Conservation (phyloP, 306 rosid genomes). For the Sicyos edulis region DNA sequence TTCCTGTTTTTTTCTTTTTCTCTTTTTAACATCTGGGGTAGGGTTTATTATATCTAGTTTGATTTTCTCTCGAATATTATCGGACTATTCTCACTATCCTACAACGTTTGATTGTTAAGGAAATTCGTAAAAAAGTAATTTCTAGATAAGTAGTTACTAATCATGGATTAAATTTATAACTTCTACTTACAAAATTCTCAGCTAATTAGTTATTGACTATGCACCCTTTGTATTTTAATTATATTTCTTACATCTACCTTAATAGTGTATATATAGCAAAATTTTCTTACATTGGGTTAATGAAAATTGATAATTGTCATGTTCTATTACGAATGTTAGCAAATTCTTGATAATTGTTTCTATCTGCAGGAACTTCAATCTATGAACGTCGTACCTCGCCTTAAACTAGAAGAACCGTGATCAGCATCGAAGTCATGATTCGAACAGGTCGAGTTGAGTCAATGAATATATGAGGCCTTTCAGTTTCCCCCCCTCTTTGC, state of each 20-base stretch:
- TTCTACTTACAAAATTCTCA: no score
- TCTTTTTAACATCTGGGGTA: not conserved
- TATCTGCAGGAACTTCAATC: conserved; percentile 81
- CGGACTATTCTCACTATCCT: no score
- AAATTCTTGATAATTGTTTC: not conserved
- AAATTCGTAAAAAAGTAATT: no score
- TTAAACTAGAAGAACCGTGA: conserved; percentile 57
- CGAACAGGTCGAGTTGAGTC: not conserved
- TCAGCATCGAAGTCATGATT: not conserved
- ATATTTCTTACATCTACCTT: no score
- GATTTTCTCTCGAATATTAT: not conserved
- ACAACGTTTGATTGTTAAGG: no score
- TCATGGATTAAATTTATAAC: no score
- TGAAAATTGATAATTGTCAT: no score
- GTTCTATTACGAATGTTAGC: not conserved
- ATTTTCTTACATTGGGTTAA: no score
- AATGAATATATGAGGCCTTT: not conserved
- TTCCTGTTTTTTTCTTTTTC: not conserved
- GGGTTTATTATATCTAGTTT: not conserved
- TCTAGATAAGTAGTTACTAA: no score
- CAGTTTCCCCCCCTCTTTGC: not conserved
- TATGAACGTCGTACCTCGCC: conserved; percentile 83
- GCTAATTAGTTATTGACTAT: no score
- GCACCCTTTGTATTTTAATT: no score
- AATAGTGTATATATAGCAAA: no score